phyloP scores from a whole-genome alignment of 2,329 filamentous ascomycete genomes.

The Zymoseptoria brevis region DNA sequence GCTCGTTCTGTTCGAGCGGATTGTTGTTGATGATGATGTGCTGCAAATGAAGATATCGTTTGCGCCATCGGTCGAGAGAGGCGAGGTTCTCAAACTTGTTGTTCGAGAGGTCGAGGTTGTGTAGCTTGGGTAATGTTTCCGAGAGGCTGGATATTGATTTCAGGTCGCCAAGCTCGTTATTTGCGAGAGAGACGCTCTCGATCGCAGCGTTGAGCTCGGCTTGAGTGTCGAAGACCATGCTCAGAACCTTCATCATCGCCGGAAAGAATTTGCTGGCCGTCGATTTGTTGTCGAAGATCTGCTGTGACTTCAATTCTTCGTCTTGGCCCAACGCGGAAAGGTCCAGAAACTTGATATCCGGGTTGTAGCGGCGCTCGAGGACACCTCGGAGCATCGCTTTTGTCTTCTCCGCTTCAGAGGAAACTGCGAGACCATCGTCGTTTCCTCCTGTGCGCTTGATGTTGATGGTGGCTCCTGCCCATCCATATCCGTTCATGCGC shows the following conservation, averaged over 20 bases:
- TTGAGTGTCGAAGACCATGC: conserved; percentile 63
- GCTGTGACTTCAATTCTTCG: conserved; percentile 60
- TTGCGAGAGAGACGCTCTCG: conserved; percentile 70
- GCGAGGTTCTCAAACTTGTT: conserved; percentile 67
- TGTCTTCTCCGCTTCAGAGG: conserved; percentile 48
- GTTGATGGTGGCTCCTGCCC: conserved; percentile 33
- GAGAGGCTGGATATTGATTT: conserved; percentile 65
- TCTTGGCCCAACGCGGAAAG: conserved; percentile 72
- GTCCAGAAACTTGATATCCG: conserved; percentile 66
- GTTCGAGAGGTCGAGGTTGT: conserved; percentile 80
- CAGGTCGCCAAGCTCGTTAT: conserved; percentile 70
- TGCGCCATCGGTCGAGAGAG: conserved; percentile 65
- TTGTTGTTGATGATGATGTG: conserved; percentile 74
- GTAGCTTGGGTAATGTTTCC: conserved; percentile 72
- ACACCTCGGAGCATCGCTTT: conserved; percentile 58
- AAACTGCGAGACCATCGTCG: conserved; percentile 7
- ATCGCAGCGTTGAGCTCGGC: conserved; percentile 71
- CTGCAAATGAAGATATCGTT: conserved; percentile 69
- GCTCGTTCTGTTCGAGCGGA: conserved; percentile 49
- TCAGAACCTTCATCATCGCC: conserved; percentile 79
- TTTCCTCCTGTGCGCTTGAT: conserved; percentile 26
- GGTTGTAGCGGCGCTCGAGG: conserved; percentile 66
- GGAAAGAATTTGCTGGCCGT: conserved; percentile 83
- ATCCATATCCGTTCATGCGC: conserved; percentile 35
- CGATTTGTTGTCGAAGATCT: conserved; percentile 64